Base-by-base conservation (phyloP, 495 filamentous ascomycete genomes). In the Penicillium bovifimosum region DNA sequence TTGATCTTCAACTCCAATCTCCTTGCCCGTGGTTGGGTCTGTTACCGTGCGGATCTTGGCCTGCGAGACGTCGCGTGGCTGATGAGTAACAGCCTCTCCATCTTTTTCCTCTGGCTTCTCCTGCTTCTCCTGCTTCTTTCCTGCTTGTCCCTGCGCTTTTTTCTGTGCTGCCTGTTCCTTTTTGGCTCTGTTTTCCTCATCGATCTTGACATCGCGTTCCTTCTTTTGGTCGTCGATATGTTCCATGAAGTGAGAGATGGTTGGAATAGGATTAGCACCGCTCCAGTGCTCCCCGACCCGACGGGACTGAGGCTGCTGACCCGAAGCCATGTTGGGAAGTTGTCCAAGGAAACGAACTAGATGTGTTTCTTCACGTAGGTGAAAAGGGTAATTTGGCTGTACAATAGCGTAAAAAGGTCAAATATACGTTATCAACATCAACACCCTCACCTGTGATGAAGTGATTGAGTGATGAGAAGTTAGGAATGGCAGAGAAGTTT, bases 1-100 rank as follows among this genome's bases (percentile, higher is more conserved):
- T 27, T 87, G 84, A 66, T 97, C 90, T 58, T 92, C 90, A 46
- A 97, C 95, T 44, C 86, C 83, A 24, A 96, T 89, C 36, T 96
- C 74, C 33, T 80, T 84, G 6, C 91, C 90, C 0, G 92, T 96
- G 0, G 84, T 85, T 0, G 92, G 92, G 70, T 97, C 92, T 7
- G 85, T 87, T 34, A 96, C 91, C 4, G 71, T 84, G 56, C 88
- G 85, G 6, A 77, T 80, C 24, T 76, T 79, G 29, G 73, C 66
- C 53, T 79, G 68, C 11, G 74, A 70, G 13, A 67, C 69, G 20
- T 78, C 64, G 28, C 71, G 70, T 28, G 68, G 63, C 38, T 72
- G 52, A 47, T 77, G 71, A 27, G 70, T 61, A 3, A 61, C 40
- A 2, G 54, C 65, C 28, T 77, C 72, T 40, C 69, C 73, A 55